Conservation (phyloP, 2,329 filamentous ascomycete species). For the Cladosporium colombiae region DNA sequence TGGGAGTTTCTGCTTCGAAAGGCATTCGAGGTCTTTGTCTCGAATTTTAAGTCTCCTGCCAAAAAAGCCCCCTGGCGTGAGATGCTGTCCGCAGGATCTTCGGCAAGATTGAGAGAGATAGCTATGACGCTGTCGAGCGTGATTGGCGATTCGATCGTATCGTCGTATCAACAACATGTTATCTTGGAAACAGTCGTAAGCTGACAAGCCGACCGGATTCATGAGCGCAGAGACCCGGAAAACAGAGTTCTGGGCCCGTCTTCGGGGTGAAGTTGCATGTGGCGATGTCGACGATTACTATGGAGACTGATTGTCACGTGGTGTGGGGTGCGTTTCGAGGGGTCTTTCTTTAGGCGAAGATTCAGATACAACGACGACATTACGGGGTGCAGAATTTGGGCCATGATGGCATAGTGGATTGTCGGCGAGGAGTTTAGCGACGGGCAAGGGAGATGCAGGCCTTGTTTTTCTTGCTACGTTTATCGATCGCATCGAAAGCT, state of each 20-base stretch:
- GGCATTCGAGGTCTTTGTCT: too few relatives aligned
- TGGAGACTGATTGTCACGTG: neutral
- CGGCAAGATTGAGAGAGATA: too few relatives aligned
- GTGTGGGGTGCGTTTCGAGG: conserved; percentile 16
- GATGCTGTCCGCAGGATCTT: neutral
- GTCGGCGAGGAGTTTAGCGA: neutral
- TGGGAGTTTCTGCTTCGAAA: neutral
- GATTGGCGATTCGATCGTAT: neutral
- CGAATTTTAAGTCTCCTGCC: too few relatives aligned
- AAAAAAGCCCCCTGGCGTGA: too few relatives aligned
- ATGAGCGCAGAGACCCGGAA: neutral
- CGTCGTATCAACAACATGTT: neutral
- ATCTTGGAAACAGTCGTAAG: neutral
- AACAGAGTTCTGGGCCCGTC: neutral
- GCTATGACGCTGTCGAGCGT: neutral
- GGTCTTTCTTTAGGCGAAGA: neutral
- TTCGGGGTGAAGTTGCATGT: neutral
- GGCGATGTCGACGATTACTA: neutral
- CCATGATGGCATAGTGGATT: conserved; percentile 15
- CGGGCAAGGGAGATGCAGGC: neutral
- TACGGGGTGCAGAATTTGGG: conserved; percentile 6
- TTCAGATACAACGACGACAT: conserved; percentile 2
- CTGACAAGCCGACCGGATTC: neutral
- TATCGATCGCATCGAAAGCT: conserved; percentile 6
- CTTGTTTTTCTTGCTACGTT: neutral